Base-by-base conservation (phyloP, 495 filamentous ascomycete species). In the Lineolata rhizophorae region DNA sequence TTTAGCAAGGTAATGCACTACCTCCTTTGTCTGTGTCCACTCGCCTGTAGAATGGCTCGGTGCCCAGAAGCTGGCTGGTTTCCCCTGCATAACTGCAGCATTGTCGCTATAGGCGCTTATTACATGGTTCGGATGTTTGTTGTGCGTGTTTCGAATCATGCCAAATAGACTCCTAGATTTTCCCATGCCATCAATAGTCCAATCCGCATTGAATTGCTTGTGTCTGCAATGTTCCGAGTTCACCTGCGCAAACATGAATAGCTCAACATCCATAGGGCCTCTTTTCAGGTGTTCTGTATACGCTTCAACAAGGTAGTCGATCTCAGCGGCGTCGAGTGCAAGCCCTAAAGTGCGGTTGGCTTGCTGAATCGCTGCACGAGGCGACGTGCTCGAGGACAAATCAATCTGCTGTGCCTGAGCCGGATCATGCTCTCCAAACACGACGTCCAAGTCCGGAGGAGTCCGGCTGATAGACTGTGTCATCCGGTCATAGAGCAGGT, bases 211-310 rank as follows among this genome's bases (percentile, higher is more conserved):
- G 64, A 97, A 97, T 41, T 87, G 78, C 53, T 73, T 73, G 43
- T 75, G 72, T 31, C 70, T 57, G 42, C 68, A 73, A 43, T 82
- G 76, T 54, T 82, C 76, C 2, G 76, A 81, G 51, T 83, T 82
- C 40, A 97, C 84, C 53, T 97, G 87, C 18, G 84, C 85, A 50
- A 95, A 97, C 90, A 95, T 95, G 62, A 92, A 95, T 10, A 95
- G 64, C 55, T 97, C 87, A 32, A 93, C 76, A 53, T 97, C 87
- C 27, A 74, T 73, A 0, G 83, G 84, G 30, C 71, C 66, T 31
- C 70, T 67, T 34, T 52, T 72, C 46, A 64, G 68, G 27, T 80
- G 63, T 27, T 75, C 58, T 18, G 68, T 70, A 52, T 87, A 94
- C 19, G 72, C 76, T 21, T 80, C 67, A 6, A 87, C 74, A 18